Evolutionary conservation across 2,329 filamentous ascomycete genomes (phyloP).

Genomic region (Akanthomyces lecanii): DNA sequence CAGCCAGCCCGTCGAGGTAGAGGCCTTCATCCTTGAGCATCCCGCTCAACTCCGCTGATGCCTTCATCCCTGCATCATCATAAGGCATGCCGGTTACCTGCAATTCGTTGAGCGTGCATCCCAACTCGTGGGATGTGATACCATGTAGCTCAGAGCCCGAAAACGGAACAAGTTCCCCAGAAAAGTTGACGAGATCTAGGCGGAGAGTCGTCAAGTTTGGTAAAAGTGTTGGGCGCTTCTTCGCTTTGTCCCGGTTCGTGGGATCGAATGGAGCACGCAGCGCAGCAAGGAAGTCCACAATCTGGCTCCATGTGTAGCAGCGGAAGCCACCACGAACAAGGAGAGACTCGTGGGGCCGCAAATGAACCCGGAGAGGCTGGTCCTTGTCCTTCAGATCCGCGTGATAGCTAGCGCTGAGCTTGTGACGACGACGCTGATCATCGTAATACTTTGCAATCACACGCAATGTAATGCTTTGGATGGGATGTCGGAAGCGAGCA

Average conservation of each 20-base stretch:
- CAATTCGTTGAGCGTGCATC: slow-evolving; percentile 50
- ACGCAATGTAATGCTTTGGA: slow-evolving; percentile 47
- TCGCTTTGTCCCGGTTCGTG: slow-evolving; percentile 30
- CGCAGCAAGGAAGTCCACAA: slow-evolving; percentile 49
- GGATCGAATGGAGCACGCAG: slow-evolving; percentile 49
- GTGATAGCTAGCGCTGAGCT: slow-evolving; percentile 41
- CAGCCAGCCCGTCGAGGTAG: slow-evolving; percentile 42
- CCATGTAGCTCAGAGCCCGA: slow-evolving; percentile 47
- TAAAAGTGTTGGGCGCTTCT: slow-evolving; percentile 40
- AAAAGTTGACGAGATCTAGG: slow-evolving; percentile 53
- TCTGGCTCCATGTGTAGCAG: slow-evolving; percentile 51
- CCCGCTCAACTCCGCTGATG: slow-evolving; percentile 44
- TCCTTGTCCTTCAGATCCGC: slow-evolving; percentile 36
- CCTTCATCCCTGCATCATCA: slow-evolving; percentile 45
- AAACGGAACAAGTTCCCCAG: slow-evolving; percentile 41
- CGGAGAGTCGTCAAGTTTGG: slow-evolving; percentile 45
- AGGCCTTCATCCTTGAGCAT: slow-evolving; percentile 52
- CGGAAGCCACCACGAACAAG: slow-evolving; percentile 49
- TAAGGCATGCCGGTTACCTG: slow-evolving; percentile 49
- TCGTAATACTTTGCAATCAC: slow-evolving; percentile 54
- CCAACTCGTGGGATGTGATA: slow-evolving; percentile 50
- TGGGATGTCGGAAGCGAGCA: slow-evolving; percentile 37
- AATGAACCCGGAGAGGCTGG: slow-evolving; percentile 38
- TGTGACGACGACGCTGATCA: slow-evolving; percentile 42
- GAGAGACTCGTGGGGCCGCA: slow-evolving; percentile 41